Percentiles rank a stretch among this genome's conserved stretches.
phyloP scores from a whole-genome alignment of 495 filamentous ascomycete genomes.

The Penicillium coffeae region DNA sequence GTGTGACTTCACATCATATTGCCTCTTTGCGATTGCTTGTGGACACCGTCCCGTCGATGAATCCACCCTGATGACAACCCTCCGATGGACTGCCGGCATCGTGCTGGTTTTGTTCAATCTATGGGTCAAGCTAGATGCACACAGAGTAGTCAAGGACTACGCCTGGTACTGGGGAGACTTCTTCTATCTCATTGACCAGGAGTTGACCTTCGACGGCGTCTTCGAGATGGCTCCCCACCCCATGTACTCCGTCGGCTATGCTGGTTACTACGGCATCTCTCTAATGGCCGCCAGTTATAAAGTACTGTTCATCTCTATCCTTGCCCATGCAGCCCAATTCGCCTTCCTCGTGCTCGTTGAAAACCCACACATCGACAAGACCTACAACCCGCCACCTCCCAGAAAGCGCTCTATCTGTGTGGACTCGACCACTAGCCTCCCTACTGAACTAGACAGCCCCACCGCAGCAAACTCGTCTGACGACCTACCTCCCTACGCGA shows the following conservation, averaged over 20 bases:
- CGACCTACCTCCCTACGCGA: constrained; percentile 37
- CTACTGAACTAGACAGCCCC: constrained; percentile 29
- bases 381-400: constrained; percentile 85
- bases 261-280: constrained; percentile 98
- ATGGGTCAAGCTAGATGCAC: constrained; percentile 98
- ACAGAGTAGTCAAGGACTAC: constrained; percentile 98
- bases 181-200: constrained; percentile 97
- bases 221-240: constrained; percentile 99
- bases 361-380: constrained; percentile 98
- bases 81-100: constrained; percentile 79
- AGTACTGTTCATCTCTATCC: constrained; percentile 91
- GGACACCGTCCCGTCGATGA: constrained; percentile 69
- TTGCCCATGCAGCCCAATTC: constrained; percentile 93
- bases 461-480: constrained; percentile 19
- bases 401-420: constrained; percentile 52
- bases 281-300: constrained; percentile 97
- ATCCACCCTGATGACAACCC: constrained; percentile 58
- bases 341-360: constrained; percentile 86
- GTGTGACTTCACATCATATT: constrained; percentile 97
- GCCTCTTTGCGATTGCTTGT: constrained; percentile 90
- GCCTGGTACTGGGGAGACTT: constrained; percentile 99
- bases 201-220: constrained; percentile 96
- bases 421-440: constrained; percentile 33
- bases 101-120: constrained; percentile 88
- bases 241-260: constrained; percentile 99